Evolutionary conservation across 75 land plant genomes (phyloP).

Genomic region (Pseudotsuga menziesii): DNA sequence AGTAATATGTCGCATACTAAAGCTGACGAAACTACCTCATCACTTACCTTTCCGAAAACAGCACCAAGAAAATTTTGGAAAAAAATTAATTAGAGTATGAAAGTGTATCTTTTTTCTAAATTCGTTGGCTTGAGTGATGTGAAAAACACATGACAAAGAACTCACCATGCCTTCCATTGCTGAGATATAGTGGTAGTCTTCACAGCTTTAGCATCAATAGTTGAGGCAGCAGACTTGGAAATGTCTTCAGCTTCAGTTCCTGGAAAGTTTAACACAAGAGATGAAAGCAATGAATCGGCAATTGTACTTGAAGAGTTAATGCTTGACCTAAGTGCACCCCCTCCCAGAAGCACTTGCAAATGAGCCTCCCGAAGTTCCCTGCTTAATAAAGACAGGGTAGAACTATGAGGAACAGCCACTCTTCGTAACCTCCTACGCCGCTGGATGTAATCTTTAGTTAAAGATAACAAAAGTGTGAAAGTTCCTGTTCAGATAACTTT

Average conservation of each 20-base stretch:
- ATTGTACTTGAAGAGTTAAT: constrained; percentile 20
- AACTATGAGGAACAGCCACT: constrained; percentile 55
- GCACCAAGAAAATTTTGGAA: not conserved
- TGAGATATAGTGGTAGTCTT: constrained; percentile 24
- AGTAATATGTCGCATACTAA: not conserved
- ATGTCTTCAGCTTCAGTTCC: constrained; percentile 61
- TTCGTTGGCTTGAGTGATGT: not conserved
- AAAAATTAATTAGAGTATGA: not conserved
- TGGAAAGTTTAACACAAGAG: constrained; percentile 62
- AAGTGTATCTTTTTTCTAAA: not conserved
- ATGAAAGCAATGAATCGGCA: constrained; percentile 65
- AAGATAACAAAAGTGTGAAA: constrained; percentile 14
- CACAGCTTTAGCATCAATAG: constrained; percentile 29
- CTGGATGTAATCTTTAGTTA: constrained; percentile 68
- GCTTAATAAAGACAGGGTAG: constrained; percentile 70
- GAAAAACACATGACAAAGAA: constrained; percentile 3
- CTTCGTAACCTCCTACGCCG: constrained; percentile 67
- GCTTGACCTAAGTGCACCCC: constrained; percentile 49
- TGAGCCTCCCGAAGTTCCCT: constrained; percentile 86
- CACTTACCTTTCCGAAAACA: not conserved
- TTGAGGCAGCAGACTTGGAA: constrained; percentile 46
- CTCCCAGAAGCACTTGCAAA: constrained; percentile 71
- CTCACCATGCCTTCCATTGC: constrained; percentile 54
- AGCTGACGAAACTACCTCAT: not conserved
- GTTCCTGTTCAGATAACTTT: not conserved